Evolutionary conservation across 2,329 filamentous ascomycete species (phyloP).

Genomic region (Diaporthe sp.): DNA sequence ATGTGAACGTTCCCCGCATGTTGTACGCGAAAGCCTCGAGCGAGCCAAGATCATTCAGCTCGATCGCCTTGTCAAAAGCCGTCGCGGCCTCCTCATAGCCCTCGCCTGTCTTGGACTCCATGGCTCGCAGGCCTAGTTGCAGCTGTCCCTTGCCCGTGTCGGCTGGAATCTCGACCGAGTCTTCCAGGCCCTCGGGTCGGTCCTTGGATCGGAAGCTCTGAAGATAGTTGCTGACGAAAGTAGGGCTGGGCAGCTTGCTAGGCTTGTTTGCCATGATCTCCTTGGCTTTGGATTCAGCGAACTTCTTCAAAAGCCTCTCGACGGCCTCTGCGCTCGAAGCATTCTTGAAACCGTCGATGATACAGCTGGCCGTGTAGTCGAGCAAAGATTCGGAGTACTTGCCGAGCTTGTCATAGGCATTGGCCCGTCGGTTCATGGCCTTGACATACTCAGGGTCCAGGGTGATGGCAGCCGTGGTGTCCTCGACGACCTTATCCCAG

Average conservation of each 20-base stretch:
- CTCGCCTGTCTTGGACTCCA: slow-evolving; percentile 89
- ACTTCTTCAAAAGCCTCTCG: slow-evolving; percentile 94
- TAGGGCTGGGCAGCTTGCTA: slow-evolving; percentile 92
- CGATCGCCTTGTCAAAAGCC: slow-evolving; percentile 89
- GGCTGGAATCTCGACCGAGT: slow-evolving; percentile 81
- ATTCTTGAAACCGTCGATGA: slow-evolving; percentile 97
- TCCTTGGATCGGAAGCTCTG: slow-evolving; percentile 94
- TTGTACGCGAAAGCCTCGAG: slow-evolving; percentile 95
- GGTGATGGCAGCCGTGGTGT: slow-evolving; percentile 93
- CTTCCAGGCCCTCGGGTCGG: slow-evolving; percentile 85
- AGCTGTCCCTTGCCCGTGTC: slow-evolving; percentile 88
- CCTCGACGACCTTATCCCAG: slow-evolving; percentile 97
- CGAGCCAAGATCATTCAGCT: slow-evolving; percentile 83
- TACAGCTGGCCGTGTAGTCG: slow-evolving; percentile 98
- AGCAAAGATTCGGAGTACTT: slow-evolving; percentile 94
- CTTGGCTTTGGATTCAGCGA: slow-evolving; percentile 94
- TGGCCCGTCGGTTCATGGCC: slow-evolving; percentile 94
- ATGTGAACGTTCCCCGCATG: slow-evolving; percentile 95
- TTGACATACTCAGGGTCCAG: slow-evolving; percentile 98
- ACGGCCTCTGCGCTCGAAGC: slow-evolving; percentile 89
- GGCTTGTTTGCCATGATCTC: slow-evolving; percentile 87
- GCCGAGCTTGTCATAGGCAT: slow-evolving; percentile 94
- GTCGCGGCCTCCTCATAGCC: slow-evolving; percentile 90
- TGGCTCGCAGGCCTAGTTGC: slow-evolving; percentile 83
- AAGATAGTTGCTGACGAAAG: slow-evolving; percentile 98